Base-by-base conservation (phyloP, 2,329 filamentous ascomycete species). In the Botrytis cinerea region DNA sequence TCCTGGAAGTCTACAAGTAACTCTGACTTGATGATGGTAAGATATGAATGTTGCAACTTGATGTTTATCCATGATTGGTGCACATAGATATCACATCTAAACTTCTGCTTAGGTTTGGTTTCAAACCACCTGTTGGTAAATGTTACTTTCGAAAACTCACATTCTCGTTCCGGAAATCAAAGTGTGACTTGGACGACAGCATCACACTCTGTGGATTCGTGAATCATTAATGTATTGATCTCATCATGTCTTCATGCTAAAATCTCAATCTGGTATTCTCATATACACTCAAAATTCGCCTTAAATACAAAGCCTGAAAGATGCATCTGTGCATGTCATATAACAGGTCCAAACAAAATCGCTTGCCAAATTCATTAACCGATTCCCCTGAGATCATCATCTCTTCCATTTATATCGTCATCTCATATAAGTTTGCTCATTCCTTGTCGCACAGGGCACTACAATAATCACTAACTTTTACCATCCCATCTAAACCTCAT, bases 401-500 rank as follows among this genome's bases (percentile, higher is more conserved):
- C 35, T 46, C 66, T 22, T 32, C 48, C n/a, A 5, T 57, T 57
- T 25, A 32, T 57, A 7, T 43, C 46, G 2, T 28, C n/a, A 48
- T 57, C 66, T 57, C 66, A 68, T 67, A 57, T 10, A 12, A 28
- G 1, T 43, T 54, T 35, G n/a, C 7, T 40, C 32, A 40, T 54
- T 12, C 20, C 46, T 28, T 10, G 2, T 46, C 2, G 46, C 64
- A 25, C 14, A 7, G n/a, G 35, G 57, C 25, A 57, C 18, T 38
- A 25, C 5, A 20, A 16, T 43, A 6, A 43, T 43, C 66, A 32
- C 28, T 10, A 69, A 32, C 10, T 43, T 69, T 57, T 12, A 38
- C 43, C 2, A 32, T 38, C 14, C 8, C 40, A 14, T 60, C 74
- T 67, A 79, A 66, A 79, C 74, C 82, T 91, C 90, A 82, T 94